These are phyloP conservation scores for Xylariaceae sp. DNA, from an alignment of 2,329 filamentous ascomycete genomes.

Conservation along the genomic window DNA sequence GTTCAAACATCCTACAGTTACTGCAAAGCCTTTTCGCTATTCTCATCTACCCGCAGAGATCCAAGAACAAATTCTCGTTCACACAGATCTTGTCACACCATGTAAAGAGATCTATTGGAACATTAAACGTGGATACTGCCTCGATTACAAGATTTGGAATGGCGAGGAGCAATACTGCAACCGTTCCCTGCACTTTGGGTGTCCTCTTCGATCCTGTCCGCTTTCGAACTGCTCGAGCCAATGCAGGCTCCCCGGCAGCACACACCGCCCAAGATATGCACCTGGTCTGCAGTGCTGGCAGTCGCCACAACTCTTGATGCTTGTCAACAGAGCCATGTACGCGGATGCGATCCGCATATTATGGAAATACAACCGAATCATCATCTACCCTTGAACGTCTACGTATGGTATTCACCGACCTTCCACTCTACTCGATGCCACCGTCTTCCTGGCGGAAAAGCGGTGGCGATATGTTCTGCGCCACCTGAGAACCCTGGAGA, in stretches of 20 bases:
- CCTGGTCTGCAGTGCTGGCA: not conserved
- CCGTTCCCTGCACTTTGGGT: not conserved
- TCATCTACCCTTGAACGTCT: too few relatives aligned
- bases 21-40: not conserved
- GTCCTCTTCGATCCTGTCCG: not conserved
- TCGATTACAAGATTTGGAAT: not conserved
- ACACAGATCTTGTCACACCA: not conserved
- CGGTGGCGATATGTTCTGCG: too few relatives aligned
- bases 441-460: too few relatives aligned
- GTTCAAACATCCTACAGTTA: too few relatives aligned
- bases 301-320: not conserved
- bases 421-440: too few relatives aligned
- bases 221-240: not conserved
- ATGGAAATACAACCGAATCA: not conserved
- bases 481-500: too few relatives aligned
- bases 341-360: not conserved
- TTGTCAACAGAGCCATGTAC: not conserved
- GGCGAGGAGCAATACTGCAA: not conserved
- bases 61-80: not conserved
- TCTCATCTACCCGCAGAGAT: not conserved
- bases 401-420: too few relatives aligned
- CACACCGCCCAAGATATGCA: not conserved
- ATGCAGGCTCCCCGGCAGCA: not conserved
- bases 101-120: not conserved
- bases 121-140: too few relatives aligned